These are phyloP conservation scores for Aspergillus fructus DNA, from an alignment of 2,329 filamentous ascomycete species.

Conservation along the genomic window DNA sequence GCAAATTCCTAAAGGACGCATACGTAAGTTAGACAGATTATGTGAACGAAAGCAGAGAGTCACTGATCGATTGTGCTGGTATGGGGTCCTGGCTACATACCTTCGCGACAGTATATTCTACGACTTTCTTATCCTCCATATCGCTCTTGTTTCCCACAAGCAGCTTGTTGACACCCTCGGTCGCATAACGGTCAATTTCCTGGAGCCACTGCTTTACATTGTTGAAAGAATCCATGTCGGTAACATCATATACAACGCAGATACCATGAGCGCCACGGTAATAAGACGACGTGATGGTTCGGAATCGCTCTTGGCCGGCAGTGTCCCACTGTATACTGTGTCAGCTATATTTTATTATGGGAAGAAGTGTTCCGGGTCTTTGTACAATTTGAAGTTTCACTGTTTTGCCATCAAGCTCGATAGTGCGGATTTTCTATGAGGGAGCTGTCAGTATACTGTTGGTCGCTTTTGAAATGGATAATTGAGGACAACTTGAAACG, in stretches of 20 bases:
- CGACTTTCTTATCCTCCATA: slow-evolving; percentile 99
- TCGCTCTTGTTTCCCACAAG: slow-evolving; percentile 99
- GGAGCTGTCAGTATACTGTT: slow-evolving; percentile 17
- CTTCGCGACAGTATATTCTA: slow-evolving; percentile 99
- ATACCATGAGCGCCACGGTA: slow-evolving; percentile 99
- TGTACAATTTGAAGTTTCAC: slow-evolving; percentile 99
- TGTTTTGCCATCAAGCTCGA: slow-evolving; percentile 98
- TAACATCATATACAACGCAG: slow-evolving; percentile 99
- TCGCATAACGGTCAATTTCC: slow-evolving; percentile 98
- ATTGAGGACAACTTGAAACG: neutral
- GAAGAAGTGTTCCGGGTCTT: neutral
- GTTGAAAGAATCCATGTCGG: slow-evolving; percentile 99
- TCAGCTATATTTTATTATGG: slow-evolving; percentile 12
- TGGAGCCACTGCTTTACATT: slow-evolving; percentile 99
- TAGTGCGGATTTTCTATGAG: slow-evolving; percentile 94
- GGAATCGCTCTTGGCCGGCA: slow-evolving; percentile 97
- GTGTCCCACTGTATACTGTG: slow-evolving; percentile 80
- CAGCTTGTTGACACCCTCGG: slow-evolving; percentile 98
- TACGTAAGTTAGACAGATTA: slow-evolving; percentile 7
- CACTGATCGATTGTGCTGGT: neutral
- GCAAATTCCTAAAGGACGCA: slow-evolving; percentile 78
- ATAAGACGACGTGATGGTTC: slow-evolving; percentile 99
- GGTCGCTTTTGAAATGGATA: neutral
- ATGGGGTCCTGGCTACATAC: slow-evolving; percentile 51
- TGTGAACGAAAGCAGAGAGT: neutral